Base-by-base conservation (phyloP, 148 eudicot genomes). In the Fallopia convolvulus region DNA sequence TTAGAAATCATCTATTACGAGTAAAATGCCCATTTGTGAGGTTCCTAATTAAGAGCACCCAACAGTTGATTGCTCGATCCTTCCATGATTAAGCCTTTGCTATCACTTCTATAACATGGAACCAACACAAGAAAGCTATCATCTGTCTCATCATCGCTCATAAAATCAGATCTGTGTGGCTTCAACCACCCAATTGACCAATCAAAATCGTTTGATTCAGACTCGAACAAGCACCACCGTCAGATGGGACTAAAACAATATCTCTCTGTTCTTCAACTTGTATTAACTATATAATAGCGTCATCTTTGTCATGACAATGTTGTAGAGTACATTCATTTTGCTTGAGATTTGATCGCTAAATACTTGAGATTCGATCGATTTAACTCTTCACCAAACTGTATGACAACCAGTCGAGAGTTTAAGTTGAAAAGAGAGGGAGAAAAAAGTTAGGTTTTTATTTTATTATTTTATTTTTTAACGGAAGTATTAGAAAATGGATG, bases 151-250 rank as follows among this genome's bases (percentile, higher is more conserved):
- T 90, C 95, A 70, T 92, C 97, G 83, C 92, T 88, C 85, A 88
- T 88, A 84, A 94, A 94, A 79, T 83, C 95, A 72, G 91, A 81
- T 68, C 86, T 92, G 75, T 89, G 97, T 6, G 95, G 97, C 80
- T 94, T 97, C 75, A 89, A 80, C 98, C 98, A 94, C 80, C 97
- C 97, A 15, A 94, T 89, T 0, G 98, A 92, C 97, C 98, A 92
- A 84, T 94, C 98, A 9, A 97, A 92, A 56, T 88, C 93, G 70
- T 89, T 93, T 18, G 95, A 89, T 79, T 94, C 97, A 12, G 91
- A 89, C 23, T 89, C 98, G 32, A 94, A 93, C 40, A 89, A 83
- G 77, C 83, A 78, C 48, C 82, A 71, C 95, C 95, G 79, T 92
- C 95, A 5, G 90, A 87, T 50, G 97, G 93, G 68, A 94, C 97